These are phyloP conservation scores for Choricystis sp. DNA, from an alignment of 139 green algal species.

Conservation along the genomic window DNA sequence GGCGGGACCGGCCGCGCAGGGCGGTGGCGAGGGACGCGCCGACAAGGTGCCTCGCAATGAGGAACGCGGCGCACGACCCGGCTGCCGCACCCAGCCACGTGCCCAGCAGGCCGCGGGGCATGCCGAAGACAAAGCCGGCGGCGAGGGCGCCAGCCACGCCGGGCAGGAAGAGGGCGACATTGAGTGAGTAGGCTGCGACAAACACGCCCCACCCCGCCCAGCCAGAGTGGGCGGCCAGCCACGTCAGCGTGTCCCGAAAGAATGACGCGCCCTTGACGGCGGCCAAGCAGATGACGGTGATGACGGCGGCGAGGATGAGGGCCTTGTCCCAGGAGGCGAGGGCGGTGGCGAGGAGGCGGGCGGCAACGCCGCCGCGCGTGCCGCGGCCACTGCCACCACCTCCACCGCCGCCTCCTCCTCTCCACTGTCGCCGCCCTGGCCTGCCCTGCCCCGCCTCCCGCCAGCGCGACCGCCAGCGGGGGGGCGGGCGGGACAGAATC, in stretches of 20 bases:
- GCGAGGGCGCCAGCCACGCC: constrained; percentile 32
- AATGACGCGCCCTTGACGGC: no score
- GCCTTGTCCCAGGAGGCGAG: constrained; percentile 13
- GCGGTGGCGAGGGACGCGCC: constrained; percentile 22
- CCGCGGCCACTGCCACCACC: no score
- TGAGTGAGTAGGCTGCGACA: constrained; percentile 16
- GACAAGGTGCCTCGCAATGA: constrained; percentile 35
- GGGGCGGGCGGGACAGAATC: no score
- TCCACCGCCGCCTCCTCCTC: no score
- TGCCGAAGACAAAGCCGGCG: constrained; percentile 33
- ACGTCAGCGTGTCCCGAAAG: neutral
- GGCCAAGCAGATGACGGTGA: neutral
- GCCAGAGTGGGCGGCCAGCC: neutral
- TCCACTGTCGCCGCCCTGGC: no score
- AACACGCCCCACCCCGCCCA: neutral
- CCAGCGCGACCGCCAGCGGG: no score
- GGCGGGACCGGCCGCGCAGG: constrained; percentile 23
- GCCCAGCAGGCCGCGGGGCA: constrained; percentile 17
- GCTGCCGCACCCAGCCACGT: constrained; percentile 24
- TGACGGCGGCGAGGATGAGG: constrained; percentile 3
- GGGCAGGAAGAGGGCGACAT: constrained; percentile 32
- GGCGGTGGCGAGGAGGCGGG: neutral
- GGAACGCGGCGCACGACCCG: constrained; percentile 30
- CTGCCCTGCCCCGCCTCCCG: no score
- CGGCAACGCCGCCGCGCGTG: neutral